Evolutionary conservation across 208 protist species (phyloP).

Genomic region (Leptomonas pyrrhocoris): DNA sequence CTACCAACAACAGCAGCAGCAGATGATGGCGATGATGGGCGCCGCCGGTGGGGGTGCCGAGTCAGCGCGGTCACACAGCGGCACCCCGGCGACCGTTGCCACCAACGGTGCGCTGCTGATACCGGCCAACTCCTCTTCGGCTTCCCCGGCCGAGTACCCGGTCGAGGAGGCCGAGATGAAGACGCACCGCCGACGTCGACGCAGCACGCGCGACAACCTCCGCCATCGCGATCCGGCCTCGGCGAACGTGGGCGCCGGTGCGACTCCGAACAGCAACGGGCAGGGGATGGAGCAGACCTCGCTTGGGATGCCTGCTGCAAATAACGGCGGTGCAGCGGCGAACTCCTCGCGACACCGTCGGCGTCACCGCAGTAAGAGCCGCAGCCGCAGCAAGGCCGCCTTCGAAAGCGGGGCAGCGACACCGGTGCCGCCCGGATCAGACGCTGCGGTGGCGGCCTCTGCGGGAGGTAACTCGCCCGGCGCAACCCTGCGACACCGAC

Average conservation of each 20-base stretch:
- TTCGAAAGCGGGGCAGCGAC: slow-evolving; percentile 24
- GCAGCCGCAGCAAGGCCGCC: slow-evolving; percentile 23
- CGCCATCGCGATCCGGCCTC: slow-evolving; percentile 26
- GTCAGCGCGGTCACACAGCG: background rate
- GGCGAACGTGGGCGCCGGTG: background rate
- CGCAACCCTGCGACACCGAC: slow-evolving; percentile 9
- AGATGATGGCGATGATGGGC: slow-evolving; percentile 16
- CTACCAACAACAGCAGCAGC: slow-evolving; percentile 16
- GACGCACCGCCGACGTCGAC: slow-evolving; percentile 20
- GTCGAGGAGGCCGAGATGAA: slow-evolving; percentile 19
- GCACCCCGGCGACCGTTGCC: slow-evolving; percentile 1
- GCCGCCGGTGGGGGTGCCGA: background rate
- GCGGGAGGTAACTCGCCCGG: slow-evolving; percentile 7
- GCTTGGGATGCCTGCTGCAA: background rate
- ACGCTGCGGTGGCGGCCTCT: slow-evolving; percentile 14
- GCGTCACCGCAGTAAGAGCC: slow-evolving; percentile 23
- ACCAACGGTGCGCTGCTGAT: slow-evolving; percentile 3
- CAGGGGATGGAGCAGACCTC: slow-evolving; percentile 22
- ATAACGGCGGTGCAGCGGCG: too few relatives aligned
- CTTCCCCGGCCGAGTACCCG: slow-evolving; percentile 13
- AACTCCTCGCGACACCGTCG: slow-evolving; percentile 22
- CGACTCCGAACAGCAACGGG: background rate
- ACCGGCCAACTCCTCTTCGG: background rate
- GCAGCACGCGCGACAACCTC: slow-evolving; percentile 21
- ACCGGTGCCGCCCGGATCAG: slow-evolving; percentile 3